Conservation (phyloP, 2,329 filamentous ascomycete species). For the Aspergillus terreus region DNA sequence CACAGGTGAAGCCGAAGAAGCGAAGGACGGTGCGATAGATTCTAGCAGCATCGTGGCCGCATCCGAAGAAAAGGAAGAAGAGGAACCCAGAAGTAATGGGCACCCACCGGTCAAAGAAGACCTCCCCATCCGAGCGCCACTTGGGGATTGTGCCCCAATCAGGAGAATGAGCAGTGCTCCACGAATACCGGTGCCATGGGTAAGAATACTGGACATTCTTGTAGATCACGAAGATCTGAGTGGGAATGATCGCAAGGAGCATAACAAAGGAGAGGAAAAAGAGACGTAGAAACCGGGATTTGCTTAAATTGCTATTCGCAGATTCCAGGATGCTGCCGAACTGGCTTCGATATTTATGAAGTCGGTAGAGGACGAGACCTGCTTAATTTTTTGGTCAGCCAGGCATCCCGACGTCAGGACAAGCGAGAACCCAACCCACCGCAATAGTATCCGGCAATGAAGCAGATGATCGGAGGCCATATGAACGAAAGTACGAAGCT, state of each 20-base stretch:
- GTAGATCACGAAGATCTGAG: conserved; percentile 50
- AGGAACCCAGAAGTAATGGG: conserved; percentile 52
- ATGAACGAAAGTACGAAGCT: conserved; percentile 52
- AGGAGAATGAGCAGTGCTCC: conserved; percentile 50
- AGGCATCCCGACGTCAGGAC: neutral
- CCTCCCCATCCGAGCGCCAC: conserved; percentile 41
- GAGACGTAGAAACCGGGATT: conserved; percentile 58
- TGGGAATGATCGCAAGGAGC: conserved; percentile 52
- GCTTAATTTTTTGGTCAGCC: neutral
- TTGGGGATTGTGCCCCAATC: conserved; percentile 50
- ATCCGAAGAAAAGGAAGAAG: conserved; percentile 62
- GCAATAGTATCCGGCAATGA: conserved; percentile 55
- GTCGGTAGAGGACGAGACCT: conserved; percentile 60
- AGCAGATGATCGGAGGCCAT: conserved; percentile 54
- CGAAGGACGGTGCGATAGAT: conserved; percentile 50
- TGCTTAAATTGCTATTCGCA: conserved; percentile 50
- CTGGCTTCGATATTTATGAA: conserved; percentile 57
- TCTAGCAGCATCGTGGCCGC: conserved; percentile 56
- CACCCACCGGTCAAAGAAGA: conserved; percentile 57
- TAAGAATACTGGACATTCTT: conserved; percentile 35
- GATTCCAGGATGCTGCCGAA: conserved; percentile 55
- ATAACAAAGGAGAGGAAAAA: conserved; percentile 51
- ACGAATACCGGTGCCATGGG: conserved; percentile 48
- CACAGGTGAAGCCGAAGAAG: conserved; percentile 34
- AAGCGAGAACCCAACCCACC: conserved; percentile 40